Conservation (phyloP, 169 alveolate genomes). For the Cyclospora cayetanensis region DNA sequence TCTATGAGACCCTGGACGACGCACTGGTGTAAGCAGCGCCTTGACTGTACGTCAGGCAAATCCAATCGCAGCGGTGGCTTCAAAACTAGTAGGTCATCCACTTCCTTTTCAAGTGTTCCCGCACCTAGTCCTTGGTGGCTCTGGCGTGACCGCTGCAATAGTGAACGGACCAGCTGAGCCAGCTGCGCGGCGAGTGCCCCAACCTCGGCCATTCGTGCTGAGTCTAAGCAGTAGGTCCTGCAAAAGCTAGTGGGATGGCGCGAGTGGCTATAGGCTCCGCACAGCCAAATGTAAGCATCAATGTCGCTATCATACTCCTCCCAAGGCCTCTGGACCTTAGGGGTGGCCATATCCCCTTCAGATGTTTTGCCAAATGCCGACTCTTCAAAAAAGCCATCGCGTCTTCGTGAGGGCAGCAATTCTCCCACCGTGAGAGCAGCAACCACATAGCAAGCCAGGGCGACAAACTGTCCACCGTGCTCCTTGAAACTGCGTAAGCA, state of each 20-base stretch:
- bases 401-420: slow-evolving; percentile 19
- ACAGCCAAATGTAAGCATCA: slow-evolving; percentile 71
- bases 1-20: slow-evolving; percentile 62
- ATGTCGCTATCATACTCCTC: slow-evolving; percentile 65
- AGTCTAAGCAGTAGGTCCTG: slow-evolving; percentile 30
- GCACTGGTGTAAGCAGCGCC: slow-evolving; percentile 44
- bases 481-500: slow-evolving; percentile 59
- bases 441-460: slow-evolving; percentile 61
- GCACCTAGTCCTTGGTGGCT: neutral
- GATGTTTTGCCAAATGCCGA: neutral
- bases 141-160: slow-evolving; percentile 10
- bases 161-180: slow-evolving; percentile 36
- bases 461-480: slow-evolving; percentile 60
- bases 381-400: neutral
- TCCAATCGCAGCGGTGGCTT: slow-evolving; percentile 14
- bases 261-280: slow-evolving; percentile 72
- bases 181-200: slow-evolving; percentile 61
- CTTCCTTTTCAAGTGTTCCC: neutral
- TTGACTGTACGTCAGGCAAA: neutral
- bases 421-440: slow-evolving; percentile 72
- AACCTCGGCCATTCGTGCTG: slow-evolving; percentile 50
- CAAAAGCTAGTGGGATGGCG: slow-evolving; percentile 27
- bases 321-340: slow-evolving; percentile 23
- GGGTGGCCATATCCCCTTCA: neutral
- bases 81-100: neutral